phyloP scores from a whole-genome alignment of 305 asterid species.

The Andrographis paniculata region DNA sequence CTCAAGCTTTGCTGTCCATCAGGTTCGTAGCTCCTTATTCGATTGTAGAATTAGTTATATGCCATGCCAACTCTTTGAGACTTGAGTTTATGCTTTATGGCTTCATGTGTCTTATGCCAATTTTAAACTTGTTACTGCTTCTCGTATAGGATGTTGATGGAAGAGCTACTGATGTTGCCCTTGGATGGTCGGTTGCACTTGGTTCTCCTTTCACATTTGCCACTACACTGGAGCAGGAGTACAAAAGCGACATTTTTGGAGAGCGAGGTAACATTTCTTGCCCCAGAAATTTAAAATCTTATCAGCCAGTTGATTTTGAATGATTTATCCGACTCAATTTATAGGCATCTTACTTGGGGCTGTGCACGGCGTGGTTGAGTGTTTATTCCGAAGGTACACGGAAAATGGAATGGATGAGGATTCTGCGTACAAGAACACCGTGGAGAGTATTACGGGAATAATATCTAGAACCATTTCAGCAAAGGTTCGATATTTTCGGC shows the following conservation, averaged over 20 bases:
- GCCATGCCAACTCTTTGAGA: too few species aligned
- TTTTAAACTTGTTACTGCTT: slow-evolving; percentile 3
- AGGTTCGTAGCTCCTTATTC: slow-evolving; percentile 32
- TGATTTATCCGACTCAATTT: slow-evolving; percentile 11
- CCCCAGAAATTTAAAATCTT: too few species aligned
- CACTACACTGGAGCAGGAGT: slow-evolving; percentile 88
- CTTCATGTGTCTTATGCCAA: neutral
- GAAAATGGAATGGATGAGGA: slow-evolving; percentile 90
- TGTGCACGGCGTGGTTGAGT: slow-evolving; percentile 73
- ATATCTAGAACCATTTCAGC: slow-evolving; percentile 87
- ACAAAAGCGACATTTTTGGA: slow-evolving; percentile 93
- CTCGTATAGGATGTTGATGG: slow-evolving; percentile 79
- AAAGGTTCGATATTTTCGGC: slow-evolving; percentile 70
- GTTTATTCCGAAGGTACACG: slow-evolving; percentile 87
- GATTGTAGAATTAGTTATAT: too few species aligned
- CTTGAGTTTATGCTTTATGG: too few species aligned
- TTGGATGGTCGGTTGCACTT: slow-evolving; percentile 97
- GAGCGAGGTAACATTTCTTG: slow-evolving; percentile 96
- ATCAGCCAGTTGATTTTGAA: slow-evolving; percentile 13
- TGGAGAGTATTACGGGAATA: slow-evolving; percentile 84
- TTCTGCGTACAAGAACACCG: slow-evolving; percentile 93
- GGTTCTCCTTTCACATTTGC: slow-evolving; percentile 98
- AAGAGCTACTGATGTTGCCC: slow-evolving; percentile 95
- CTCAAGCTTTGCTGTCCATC: slow-evolving; percentile 95
- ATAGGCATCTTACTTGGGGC: slow-evolving; percentile 94